A percentile compares a stretch with the other conserved stretches of the same genome.
Conservation (phyloP, 2,329 filamentous ascomycete genomes). For the Sporothrix protearum region DNA sequence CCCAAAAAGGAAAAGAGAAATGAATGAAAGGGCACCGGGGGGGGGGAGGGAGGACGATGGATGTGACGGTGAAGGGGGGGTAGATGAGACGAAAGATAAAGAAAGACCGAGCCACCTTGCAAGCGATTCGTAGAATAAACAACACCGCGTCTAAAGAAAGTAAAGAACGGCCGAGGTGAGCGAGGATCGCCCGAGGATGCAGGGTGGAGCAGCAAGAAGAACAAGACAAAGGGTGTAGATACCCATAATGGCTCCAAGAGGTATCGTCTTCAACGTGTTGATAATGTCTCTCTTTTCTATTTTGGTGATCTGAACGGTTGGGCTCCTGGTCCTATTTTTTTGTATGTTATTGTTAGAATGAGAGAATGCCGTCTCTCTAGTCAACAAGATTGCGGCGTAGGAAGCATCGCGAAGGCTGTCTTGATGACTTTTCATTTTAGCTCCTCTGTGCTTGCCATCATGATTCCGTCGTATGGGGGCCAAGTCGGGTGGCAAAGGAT, state of each 20-base stretch:
- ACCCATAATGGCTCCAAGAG: not conserved
- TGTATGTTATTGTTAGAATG: too few relatives aligned
- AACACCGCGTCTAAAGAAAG: not conserved
- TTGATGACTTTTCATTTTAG: not conserved
- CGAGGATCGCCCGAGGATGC: not conserved
- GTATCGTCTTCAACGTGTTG: not conserved
- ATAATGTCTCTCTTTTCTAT: not conserved
- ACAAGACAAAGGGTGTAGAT: not conserved
- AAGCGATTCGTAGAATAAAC: not conserved
- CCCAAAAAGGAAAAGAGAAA: not conserved
- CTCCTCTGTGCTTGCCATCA: not conserved
- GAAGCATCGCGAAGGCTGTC: not conserved
- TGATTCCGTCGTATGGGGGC: not conserved
- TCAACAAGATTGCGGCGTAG: not conserved
- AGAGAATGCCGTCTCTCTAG: not conserved
- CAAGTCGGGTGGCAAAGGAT: too few relatives aligned
- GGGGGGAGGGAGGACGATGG: not conserved
- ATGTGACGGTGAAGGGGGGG: conserved; percentile 1
- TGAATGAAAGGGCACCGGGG: not conserved
- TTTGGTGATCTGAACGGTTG: not conserved
- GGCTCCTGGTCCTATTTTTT: not conserved
- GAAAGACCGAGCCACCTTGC: not conserved
- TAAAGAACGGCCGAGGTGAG: not conserved
- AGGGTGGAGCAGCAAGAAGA: not conserved
- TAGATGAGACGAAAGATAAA: not conserved